Evolutionary conservation across 495 filamentous ascomycete genomes (phyloP).

Genomic region (Paragyromitra xinjiangensis): DNA sequence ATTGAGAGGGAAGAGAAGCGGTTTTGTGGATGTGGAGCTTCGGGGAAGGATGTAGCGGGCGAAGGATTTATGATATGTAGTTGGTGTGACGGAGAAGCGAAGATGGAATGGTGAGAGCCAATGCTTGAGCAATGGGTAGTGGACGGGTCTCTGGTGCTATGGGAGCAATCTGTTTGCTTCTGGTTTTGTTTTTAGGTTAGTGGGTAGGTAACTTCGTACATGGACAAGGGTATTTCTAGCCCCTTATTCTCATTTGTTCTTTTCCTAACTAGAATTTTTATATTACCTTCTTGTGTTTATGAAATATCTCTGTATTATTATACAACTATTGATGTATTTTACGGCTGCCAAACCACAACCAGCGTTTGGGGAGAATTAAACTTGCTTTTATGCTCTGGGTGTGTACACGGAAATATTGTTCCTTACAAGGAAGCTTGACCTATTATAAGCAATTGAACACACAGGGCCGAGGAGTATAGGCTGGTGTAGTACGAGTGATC

Average conservation of each 20-base stretch:
- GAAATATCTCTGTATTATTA: no score
- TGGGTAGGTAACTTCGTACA: no score
- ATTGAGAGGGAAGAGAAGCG: not conserved
- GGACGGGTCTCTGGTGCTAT: not conserved
- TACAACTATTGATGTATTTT: not conserved
- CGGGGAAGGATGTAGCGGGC: not conserved
- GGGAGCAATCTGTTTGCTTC: not conserved
- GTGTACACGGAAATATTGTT: not conserved
- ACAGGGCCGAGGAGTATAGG: not conserved
- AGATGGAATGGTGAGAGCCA: not conserved
- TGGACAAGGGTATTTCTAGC: no score
- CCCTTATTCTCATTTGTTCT: no score
- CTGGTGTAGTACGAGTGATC: not conserved
- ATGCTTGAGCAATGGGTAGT: not conserved
- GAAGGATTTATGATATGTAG: conserved; percentile 20
- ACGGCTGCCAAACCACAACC: not conserved
- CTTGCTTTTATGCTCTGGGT: no score
- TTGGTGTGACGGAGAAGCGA: conserved; percentile 15
- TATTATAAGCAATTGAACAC: not conserved
- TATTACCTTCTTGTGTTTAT: no score
- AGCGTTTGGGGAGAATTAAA: not conserved
- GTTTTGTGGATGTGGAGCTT: not conserved
- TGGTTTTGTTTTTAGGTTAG: not conserved
- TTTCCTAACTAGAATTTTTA: no score
- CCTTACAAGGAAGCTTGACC: not conserved